Evolutionary conservation across 352 stramenopile species (phyloP), one percentile per base, ranked within the genome.

Genomic region (Pythium insidiosum): DNA sequence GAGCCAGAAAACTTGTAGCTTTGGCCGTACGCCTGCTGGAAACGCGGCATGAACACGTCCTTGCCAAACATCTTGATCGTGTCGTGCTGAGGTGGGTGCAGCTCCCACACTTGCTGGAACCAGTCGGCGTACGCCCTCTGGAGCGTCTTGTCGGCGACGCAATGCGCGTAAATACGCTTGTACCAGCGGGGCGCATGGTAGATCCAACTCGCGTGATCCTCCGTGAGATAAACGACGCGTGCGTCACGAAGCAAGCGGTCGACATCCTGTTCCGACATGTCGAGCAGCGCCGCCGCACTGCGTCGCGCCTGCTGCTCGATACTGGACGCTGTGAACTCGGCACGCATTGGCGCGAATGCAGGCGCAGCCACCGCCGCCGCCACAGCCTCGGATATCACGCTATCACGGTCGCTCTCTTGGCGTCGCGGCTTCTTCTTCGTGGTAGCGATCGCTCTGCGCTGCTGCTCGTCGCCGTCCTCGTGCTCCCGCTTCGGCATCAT

Each of bases 31-130:
- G 72, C 52, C 50, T 84, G 68, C 46, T 88, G 83, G 43, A 70
- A 91, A 9, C 78, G 60, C 19, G 78, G 81, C 46, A 84, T 73
- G 41, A 66, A 63, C 13, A 65, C 57, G 7, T 63, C 56, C 50
- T 81, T 82, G 18, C 73, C 74, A 53, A 87, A 90, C 54, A 91
- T 66, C 61, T 80, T 79, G 23, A 94, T 74, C 7, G 61, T 63
- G 48, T 88, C 68, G 30, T 74, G 44, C 18, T 83, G 42, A 21
- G 53, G 34, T 15, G 82, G 82, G 38, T 92, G 79, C 1, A 70
- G 54, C 3, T 73, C 55, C 76, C 80, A 94, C 6, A 83, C 15
- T 0, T n/a, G n/a, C 13, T 28, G 19, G 38, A 61, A 43, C 53
- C 53, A 61, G 10, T 56, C 42, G 13, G 3, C 2, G 23, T 61